Percentiles rank a stretch among this genome's conserved stretches.
phyloP scores from a whole-genome alignment of 2,329 filamentous ascomycete genomes.

The Phaeosphaeria sp. region DNA sequence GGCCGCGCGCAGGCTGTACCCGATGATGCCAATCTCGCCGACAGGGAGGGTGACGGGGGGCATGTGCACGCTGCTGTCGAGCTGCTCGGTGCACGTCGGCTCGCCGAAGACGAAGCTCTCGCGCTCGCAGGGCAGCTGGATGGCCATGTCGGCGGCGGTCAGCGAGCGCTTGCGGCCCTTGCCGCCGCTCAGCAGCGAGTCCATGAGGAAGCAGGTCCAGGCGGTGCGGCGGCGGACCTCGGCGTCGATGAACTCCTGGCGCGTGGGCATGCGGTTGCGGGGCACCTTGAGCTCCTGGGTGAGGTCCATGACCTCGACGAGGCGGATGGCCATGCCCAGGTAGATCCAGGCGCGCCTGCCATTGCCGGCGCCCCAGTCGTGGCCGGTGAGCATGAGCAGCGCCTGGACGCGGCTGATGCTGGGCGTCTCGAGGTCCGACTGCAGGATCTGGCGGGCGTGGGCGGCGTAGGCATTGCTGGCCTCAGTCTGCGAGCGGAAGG shows the following conservation, averaged over 20 bases:
- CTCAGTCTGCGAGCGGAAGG: slow-evolving; percentile 46
- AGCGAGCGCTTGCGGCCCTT: slow-evolving; percentile 49
- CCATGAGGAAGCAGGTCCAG: slow-evolving; percentile 53
- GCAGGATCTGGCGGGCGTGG: slow-evolving; percentile 49
- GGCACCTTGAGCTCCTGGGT: slow-evolving; percentile 44
- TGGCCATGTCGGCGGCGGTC: slow-evolving; percentile 43
- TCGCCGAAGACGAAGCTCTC: slow-evolving; percentile 50
- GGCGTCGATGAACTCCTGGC: slow-evolving; percentile 50
- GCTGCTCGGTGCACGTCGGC: slow-evolving; percentile 42
- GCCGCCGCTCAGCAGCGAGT: slow-evolving; percentile 50
- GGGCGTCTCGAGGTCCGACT: slow-evolving; percentile 48
- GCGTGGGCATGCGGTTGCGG: slow-evolving; percentile 39
- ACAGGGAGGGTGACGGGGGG: slow-evolving; percentile 34
- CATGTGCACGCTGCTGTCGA: slow-evolving; percentile 41
- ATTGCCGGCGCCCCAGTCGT: slow-evolving; percentile 56
- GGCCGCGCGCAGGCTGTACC: slow-evolving; percentile 47
- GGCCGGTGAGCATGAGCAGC: slow-evolving; percentile 53
- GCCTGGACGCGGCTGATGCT: slow-evolving; percentile 49
- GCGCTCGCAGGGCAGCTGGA: slow-evolving; percentile 49
- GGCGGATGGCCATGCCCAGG: slow-evolving; percentile 50
- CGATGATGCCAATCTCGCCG: slow-evolving; percentile 48
- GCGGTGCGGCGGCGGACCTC: slow-evolving; percentile 49
- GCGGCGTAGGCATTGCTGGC: slow-evolving; percentile 52
- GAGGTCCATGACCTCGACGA: slow-evolving; percentile 50
- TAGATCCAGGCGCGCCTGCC: slow-evolving; percentile 51